Conservation (phyloP, 768 basidiomycete genomes). For the Boletus patriciae region DNA sequence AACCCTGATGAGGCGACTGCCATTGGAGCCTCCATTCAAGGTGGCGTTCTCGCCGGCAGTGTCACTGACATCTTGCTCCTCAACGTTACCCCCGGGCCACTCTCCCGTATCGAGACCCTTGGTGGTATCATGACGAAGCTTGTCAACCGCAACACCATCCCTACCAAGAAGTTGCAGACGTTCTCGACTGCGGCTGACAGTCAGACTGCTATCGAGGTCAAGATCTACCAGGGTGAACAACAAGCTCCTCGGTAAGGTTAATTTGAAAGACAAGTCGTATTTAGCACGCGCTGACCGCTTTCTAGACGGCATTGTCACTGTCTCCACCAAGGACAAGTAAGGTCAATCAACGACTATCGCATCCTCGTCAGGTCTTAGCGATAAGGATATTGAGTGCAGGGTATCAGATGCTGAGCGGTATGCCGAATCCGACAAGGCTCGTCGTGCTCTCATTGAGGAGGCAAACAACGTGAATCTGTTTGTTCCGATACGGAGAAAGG, state of each 20-base stretch:
- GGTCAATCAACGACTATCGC: conserved; percentile 97
- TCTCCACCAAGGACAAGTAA: conserved; percentile 95
- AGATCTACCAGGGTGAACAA: conserved; percentile 99
- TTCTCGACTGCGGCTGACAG: conserved; percentile 99
- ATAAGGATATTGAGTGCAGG: conserved; percentile 98
- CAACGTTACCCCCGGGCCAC: conserved; percentile 93
- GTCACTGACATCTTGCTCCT: conserved; percentile 94
- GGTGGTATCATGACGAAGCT: conserved; percentile 99
- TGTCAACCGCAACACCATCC: conserved; percentile 97
- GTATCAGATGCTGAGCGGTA: conserved; percentile 91
- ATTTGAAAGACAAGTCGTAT: conserved; percentile 11
- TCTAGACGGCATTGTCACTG: conserved; percentile 93
- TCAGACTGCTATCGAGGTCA: conserved; percentile 99
- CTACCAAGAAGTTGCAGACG: conserved; percentile 98
- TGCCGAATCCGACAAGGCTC: conserved; percentile 89
- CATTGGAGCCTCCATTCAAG: conserved; percentile 97
- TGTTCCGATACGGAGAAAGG: conserved; percentile 95
- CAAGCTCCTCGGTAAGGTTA: conserved; percentile 94
- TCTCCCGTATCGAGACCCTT: conserved; percentile 95
- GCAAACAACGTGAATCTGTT: conserved; percentile 95
- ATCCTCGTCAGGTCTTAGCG: conserved; percentile 92
- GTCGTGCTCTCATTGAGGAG: conserved; percentile 88
- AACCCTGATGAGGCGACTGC: conserved; percentile 99
- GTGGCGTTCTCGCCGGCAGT: conserved; percentile 94
- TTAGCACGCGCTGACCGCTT: neutral